Evolutionary conservation across 2,329 filamentous ascomycete genomes (phyloP), one percentile per base, ranked within the genome.

Genomic region (Botrytis hyacinthi): DNA sequence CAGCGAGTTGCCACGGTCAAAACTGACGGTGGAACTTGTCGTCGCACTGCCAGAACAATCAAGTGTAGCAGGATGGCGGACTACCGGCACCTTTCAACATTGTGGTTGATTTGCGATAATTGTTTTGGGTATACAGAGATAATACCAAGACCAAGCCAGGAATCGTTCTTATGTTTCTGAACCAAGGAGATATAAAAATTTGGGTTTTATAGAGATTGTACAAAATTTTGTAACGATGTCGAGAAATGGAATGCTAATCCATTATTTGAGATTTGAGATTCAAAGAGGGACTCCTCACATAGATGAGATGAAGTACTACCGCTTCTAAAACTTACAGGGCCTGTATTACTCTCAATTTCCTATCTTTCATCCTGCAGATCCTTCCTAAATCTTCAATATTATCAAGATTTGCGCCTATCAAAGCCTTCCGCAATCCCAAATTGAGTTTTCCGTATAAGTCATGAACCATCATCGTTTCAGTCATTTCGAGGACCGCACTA

Each of bases 1-100:
- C 0, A 16, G 26, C 10, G n/a, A n/a, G 10, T 2, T 16, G 0
- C 10, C 26, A 14, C 26, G 12, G 12, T 5, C 48, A 51, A 51
- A 4, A n/a, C 6, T 2, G 48, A 2, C 2, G 2, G 1, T 54
- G 5, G 12, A 54, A 54, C 48, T 16, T 12, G 0, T 5, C 12
- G 12, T n/a, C 12, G 26, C 26, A 7, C 26, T 16, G 0, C 12
- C 26, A n/a, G 48, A n/a, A 16, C 5, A 54, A 7, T 16, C 26
- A n/a, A 54, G 26, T 14, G 26, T 14, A 51, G 26, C 26, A 54
- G 26, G 26, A 16, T 16, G 48, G 2, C 3, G 12, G 16, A 7
- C 5, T 16, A n/a, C 12, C 2, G 26, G 8, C 10, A 16, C 4
- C 12, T 54, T 14, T 54, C 12, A n/a, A 16, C 5, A 7, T 8